Conservation (phyloP, 1,139 yeast genomes). For the Diutina pseudorugosa region DNA sequence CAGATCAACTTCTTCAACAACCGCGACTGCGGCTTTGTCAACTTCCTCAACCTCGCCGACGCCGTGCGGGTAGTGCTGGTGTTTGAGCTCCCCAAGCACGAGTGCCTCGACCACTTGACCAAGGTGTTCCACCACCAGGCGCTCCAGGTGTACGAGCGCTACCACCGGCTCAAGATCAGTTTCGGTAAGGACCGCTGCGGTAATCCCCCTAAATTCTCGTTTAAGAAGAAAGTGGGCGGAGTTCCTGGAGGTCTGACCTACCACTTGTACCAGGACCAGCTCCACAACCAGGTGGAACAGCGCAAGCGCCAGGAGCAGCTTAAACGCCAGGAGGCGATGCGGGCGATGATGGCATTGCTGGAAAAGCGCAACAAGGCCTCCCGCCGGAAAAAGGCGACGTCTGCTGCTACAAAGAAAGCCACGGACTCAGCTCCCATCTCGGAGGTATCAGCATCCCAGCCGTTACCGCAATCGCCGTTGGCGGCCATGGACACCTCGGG, state of each 20-base stretch:
- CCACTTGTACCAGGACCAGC: constrained; percentile 1
- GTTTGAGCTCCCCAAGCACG: constrained; percentile 12
- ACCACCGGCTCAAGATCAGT: constrained; percentile 27
- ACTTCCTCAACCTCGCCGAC: constrained; percentile 28
- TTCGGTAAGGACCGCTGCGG: constrained; percentile 40
- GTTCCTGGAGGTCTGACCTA: constrained; percentile 1
- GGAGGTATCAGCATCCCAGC: not conserved
- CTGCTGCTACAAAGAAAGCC: too few relatives aligned
- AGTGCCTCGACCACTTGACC: not conserved
- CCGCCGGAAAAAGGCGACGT: not conserved
- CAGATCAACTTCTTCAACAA: constrained; percentile 35
- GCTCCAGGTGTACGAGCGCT: constrained; percentile 22
- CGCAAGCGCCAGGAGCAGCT: not conserved
- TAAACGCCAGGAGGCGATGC: constrained; percentile 1
- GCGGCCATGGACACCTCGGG: not conserved
- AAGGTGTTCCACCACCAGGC: not conserved
- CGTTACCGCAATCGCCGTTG: not conserved
- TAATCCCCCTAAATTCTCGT: constrained; percentile 25
- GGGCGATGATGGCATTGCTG: constrained; percentile 1
- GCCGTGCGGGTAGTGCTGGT: constrained; percentile 25
- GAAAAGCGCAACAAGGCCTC: not conserved
- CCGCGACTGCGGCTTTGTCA: constrained; percentile 34
- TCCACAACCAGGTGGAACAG: not conserved
- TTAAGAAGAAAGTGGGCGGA: constrained; percentile 6
- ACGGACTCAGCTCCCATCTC: too few relatives aligned